Conservation (phyloP, 768 basidiomycete genomes). For the Lactarius akahatsu region DNA sequence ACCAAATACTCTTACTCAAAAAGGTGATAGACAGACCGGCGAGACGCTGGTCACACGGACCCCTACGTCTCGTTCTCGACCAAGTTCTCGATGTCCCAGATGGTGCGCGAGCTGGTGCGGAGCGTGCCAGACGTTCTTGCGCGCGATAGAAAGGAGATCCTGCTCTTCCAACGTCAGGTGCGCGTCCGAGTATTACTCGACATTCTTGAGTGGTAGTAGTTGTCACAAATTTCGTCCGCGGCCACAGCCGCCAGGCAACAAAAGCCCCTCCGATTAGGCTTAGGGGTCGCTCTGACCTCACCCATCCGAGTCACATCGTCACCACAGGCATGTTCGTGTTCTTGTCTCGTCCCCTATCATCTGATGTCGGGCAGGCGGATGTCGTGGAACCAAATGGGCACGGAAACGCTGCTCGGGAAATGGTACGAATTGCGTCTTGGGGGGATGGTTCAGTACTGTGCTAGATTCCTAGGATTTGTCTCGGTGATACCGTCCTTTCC, state of each 20-base stretch:
- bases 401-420: too few species aligned
- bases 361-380: background rate
- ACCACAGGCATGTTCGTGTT: background rate
- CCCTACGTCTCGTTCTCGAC: too few species aligned
- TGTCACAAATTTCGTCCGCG: too few species aligned
- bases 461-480: too few species aligned
- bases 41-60: too few species aligned
- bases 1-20: too few species aligned
- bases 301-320: background rate
- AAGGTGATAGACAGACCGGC: too few species aligned
- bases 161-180: constrained; percentile 81
- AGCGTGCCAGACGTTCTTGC: constrained; percentile 73
- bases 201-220: too few species aligned
- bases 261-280: background rate
- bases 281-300: background rate
- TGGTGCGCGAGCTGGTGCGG: constrained; percentile 80
- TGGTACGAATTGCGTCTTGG: too few species aligned
- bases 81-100: constrained; percentile 55
- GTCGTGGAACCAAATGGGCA: background rate
- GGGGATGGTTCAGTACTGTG: too few species aligned
- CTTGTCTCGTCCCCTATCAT: background rate
- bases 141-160: constrained; percentile 53
- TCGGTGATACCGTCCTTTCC: background rate
- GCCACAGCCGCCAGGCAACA: too few species aligned
- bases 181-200: constrained; percentile 47